Evolutionary conservation across 2,329 filamentous ascomycete genomes (phyloP).

Genomic region (Stemphylium beticola): DNA sequence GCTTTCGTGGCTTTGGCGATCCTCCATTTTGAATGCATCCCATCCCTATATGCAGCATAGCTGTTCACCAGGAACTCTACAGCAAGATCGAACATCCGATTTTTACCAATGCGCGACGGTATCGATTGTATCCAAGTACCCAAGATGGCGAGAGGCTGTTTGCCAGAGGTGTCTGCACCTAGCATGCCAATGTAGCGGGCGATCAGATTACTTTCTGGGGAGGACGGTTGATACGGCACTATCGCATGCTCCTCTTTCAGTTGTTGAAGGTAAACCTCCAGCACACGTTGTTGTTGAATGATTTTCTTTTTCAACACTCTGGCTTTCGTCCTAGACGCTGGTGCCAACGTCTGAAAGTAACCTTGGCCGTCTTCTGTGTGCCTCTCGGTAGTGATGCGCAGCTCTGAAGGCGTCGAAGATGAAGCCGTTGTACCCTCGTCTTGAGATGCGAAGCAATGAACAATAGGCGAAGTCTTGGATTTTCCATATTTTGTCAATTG

Average conservation of each 20-base stretch:
- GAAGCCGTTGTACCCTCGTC: background rate
- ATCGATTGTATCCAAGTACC: conserved; percentile 39
- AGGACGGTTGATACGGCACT: conserved; percentile 16
- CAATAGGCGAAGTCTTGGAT: conserved; percentile 19
- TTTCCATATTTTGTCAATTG: conserved; percentile 39
- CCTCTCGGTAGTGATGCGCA: conserved; percentile 27
- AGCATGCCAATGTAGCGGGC: conserved; percentile 33
- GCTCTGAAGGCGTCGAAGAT: conserved; percentile 10
- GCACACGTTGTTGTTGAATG: conserved; percentile 17
- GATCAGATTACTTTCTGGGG: conserved; percentile 27
- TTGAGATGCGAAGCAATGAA: conserved; percentile 18
- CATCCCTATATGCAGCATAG: conserved; percentile 26
- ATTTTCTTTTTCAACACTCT: conserved; percentile 20
- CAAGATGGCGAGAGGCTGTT: conserved; percentile 32
- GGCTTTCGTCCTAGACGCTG: conserved; percentile 15
- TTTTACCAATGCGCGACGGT: conserved; percentile 36
- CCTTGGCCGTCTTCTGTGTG: conserved; percentile 32
- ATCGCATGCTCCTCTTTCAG: conserved; percentile 17
- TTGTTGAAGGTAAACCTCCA: conserved; percentile 23
- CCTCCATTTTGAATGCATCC: conserved; percentile 28
- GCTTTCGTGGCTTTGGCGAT: conserved; percentile 29
- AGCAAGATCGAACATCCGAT: conserved; percentile 34
- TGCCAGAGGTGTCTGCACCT: conserved; percentile 15
- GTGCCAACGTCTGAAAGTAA: conserved; percentile 34
- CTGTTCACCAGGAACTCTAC: conserved; percentile 36